Evolutionary conservation across 208 protist species (phyloP).

Genomic region (Trypanosoma caninum): DNA sequence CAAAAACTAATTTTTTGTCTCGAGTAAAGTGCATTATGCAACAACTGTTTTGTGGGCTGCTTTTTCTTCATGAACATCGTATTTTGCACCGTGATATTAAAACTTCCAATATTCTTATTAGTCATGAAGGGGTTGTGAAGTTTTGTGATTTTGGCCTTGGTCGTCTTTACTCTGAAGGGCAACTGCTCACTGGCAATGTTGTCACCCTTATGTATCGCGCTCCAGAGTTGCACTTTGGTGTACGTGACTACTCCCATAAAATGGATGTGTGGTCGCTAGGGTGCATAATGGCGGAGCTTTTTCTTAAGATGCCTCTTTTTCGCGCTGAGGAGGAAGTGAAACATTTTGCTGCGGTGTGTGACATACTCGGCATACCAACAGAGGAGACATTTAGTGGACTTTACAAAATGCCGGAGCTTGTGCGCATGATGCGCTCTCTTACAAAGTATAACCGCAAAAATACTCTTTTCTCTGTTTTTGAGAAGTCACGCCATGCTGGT

Average conservation of each 20-base stretch:
- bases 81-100: conserved; percentile 90
- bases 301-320: conserved; percentile 97
- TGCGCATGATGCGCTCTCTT: conserved; percentile 51
- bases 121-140: conserved; percentile 60
- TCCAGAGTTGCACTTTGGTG: conserved; percentile 92
- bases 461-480: conserved; percentile 46
- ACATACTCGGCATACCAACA: conserved; percentile 94
- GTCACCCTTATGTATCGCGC: conserved; percentile 96
- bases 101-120: conserved; percentile 84
- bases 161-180: conserved; percentile 78
- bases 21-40: conserved; percentile 77
- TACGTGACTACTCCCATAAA: conserved; percentile 80
- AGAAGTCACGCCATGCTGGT: conserved; percentile 8
- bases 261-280: conserved; percentile 96
- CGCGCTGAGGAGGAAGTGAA: conserved; percentile 78
- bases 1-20: conserved; percentile 41
- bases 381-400: conserved; percentile 75
- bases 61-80: conserved; percentile 80
- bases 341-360: conserved; percentile 85
- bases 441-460: conserved; percentile 52
- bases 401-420: conserved; percentile 55
- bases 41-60: conserved; percentile 65
- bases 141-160: conserved; percentile 90
- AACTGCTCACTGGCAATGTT: conserved; percentile 77
- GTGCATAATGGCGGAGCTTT: conserved; percentile 98